Conservation (phyloP, 148 eudicot genomes). For the Linanthus parryae region DNA sequence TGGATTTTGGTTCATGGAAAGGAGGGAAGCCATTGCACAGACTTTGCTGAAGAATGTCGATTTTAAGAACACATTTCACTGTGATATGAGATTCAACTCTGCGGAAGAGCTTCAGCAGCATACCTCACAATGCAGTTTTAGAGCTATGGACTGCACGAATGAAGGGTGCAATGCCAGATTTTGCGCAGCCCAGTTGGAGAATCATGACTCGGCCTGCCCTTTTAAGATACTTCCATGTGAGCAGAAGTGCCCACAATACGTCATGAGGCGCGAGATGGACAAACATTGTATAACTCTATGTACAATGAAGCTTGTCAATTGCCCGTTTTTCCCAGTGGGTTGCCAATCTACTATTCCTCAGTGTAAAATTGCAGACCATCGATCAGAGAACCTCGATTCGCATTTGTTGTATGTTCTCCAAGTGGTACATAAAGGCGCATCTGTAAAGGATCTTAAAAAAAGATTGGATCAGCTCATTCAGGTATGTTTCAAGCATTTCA, state of each 20-base stretch:
- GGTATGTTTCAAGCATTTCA: constrained; percentile 18
- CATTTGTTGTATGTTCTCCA: constrained; percentile 61
- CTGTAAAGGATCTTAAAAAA: constrained; percentile 38
- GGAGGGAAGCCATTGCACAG: constrained; percentile 72
- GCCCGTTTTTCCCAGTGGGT: constrained; percentile 79
- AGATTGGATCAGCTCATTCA: constrained; percentile 50
- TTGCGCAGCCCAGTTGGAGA: constrained; percentile 56
- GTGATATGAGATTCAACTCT: constrained; percentile 58
- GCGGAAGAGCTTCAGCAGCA: constrained; percentile 57
- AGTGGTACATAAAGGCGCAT: constrained; percentile 53
- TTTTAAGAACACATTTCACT: constrained; percentile 60
- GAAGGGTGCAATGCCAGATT: constrained; percentile 74
- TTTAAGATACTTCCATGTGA: constrained; percentile 89
- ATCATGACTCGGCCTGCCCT: constrained; percentile 76
- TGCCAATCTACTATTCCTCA: constrained; percentile 63
- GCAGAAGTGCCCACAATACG: constrained; percentile 61
- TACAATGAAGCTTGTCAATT: constrained; percentile 84
- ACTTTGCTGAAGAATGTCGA: constrained; percentile 71
- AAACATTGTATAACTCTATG: constrained; percentile 90
- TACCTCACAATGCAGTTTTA: constrained; percentile 50
- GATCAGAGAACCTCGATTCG: constrained; percentile 36
- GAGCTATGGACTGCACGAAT: constrained; percentile 56
- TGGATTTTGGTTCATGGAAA: constrained; percentile 84
- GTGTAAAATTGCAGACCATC: constrained; percentile 54
- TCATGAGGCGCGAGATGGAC: constrained; percentile 93